Conservation (phyloP, 2,329 filamentous ascomycete genomes). For the Alternaria tenuissima region DNA sequence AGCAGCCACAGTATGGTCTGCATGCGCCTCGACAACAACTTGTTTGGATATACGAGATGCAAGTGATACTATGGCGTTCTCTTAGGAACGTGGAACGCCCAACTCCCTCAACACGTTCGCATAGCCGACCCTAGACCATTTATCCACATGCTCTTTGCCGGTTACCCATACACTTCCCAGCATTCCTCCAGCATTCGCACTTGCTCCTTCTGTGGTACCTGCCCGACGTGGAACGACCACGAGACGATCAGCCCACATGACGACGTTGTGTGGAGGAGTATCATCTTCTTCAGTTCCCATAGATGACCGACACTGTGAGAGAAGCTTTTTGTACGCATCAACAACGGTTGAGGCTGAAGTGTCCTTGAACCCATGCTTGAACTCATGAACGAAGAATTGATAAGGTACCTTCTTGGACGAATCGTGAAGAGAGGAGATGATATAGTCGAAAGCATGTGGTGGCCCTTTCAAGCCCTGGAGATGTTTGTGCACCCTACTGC, state of each 20-base stretch:
- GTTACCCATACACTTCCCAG: slow-evolving; percentile 55
- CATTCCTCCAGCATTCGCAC: slow-evolving; percentile 59
- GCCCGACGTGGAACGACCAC: slow-evolving; percentile 58
- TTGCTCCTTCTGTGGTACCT: slow-evolving; percentile 48
- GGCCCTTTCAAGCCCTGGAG: slow-evolving; percentile 53
- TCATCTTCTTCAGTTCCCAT: slow-evolving; percentile 20
- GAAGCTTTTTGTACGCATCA: slow-evolving; percentile 29
- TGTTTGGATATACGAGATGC: neutral
- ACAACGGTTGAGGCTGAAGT: slow-evolving; percentile 21
- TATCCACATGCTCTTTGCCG: slow-evolving; percentile 45
- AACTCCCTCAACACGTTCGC: slow-evolving; percentile 49
- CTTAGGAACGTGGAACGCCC: slow-evolving; percentile 34
- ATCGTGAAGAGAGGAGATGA: slow-evolving; percentile 29
- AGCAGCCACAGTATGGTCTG: neutral
- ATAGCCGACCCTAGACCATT: slow-evolving; percentile 52
- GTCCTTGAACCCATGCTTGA: slow-evolving; percentile 27
- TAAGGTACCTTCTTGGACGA: slow-evolving; percentile 45
- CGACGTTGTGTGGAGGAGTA: slow-evolving; percentile 58
- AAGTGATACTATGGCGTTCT: neutral
- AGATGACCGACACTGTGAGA: slow-evolving; percentile 19
- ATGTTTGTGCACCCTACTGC: slow-evolving; percentile 61
- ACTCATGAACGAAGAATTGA: slow-evolving; percentile 45
- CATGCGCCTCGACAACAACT: neutral
- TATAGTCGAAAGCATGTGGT: slow-evolving; percentile 41
- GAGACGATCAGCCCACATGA: slow-evolving; percentile 56